These are phyloP conservation scores for Phytophthora meadii DNA, from an alignment of 352 stramenopile species.

Conservation along the genomic window DNA sequence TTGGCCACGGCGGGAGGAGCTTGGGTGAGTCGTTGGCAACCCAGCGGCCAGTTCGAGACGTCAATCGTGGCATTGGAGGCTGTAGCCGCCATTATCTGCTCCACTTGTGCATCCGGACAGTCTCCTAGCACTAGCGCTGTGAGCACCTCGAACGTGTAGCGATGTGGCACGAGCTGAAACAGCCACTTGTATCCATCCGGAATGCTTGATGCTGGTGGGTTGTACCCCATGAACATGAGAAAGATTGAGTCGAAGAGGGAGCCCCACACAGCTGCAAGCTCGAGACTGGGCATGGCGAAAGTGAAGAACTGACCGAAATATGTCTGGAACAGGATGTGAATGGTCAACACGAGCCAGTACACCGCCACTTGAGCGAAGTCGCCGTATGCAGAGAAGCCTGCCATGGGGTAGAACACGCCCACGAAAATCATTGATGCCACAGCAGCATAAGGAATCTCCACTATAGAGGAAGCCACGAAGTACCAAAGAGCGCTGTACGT, in stretches of 20 bases:
- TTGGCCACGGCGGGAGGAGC: constrained; percentile 50
- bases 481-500: constrained; percentile 92
- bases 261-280: constrained; percentile 51
- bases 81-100: constrained; percentile 32
- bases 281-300: constrained; percentile 52
- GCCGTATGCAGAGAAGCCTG: constrained; percentile 60
- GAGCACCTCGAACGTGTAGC: constrained; percentile 49
- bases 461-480: constrained; percentile 72
- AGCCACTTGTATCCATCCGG: constrained; percentile 59
- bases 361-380: constrained; percentile 38
- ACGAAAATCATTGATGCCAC: constrained; percentile 59
- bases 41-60: constrained; percentile 46
- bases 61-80: constrained; percentile 39
- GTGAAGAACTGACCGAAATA: constrained; percentile 77
- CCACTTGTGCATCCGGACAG: constrained; percentile 42
- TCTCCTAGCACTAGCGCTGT: constrained; percentile 52
- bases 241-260: constrained; percentile 58
- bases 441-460: constrained; percentile 85
- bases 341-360: constrained; percentile 49
- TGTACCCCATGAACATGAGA: constrained; percentile 66
- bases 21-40: constrained; percentile 60
- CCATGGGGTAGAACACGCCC: constrained; percentile 77
- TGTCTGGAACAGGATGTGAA: constrained; percentile 53
- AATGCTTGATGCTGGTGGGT: constrained; percentile 48
- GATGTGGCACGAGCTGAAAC: constrained; percentile 47